phyloP scores from a whole-genome alignment of 176 grass and related monocot genomes.

The Ensete glaucum region DNA sequence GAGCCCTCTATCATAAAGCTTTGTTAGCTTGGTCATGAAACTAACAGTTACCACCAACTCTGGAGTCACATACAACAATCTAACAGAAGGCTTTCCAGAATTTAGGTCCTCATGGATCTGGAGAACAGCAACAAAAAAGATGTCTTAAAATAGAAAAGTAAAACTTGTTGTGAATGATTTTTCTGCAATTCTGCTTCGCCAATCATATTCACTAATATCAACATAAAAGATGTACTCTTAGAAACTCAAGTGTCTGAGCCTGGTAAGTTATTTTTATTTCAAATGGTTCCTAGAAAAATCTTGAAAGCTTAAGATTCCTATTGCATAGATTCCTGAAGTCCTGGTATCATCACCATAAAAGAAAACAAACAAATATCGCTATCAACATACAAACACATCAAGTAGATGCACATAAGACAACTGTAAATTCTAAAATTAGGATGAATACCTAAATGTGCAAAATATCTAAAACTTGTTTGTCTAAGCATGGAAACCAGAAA shows the following conservation, averaged over 20 bases:
- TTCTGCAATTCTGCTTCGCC: not conserved
- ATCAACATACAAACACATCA: not conserved
- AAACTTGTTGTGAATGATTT: not conserved
- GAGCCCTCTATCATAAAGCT: constrained; percentile 77
- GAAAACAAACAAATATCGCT: not conserved
- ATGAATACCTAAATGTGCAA: not conserved
- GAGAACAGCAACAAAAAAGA: not conserved
- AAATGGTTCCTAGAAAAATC: not conserved
- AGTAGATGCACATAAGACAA: not conserved
- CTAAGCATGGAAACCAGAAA: too few species aligned
- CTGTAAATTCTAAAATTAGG: not conserved
- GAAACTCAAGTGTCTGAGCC: not conserved
- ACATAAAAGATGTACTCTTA: not conserved
- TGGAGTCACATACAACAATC: constrained; percentile 90
- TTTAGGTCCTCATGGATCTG: constrained; percentile 88
- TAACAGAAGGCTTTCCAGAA: constrained; percentile 71
- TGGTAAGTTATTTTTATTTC: not conserved
- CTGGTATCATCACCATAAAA: not conserved
- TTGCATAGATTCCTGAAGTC: too few species aligned
- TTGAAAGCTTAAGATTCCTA: not conserved
- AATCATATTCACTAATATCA: not conserved
- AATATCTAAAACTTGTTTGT: not conserved
- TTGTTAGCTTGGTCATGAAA: constrained; percentile 65
- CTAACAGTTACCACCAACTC: constrained; percentile 79
- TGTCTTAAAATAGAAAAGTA: not conserved